Evolutionary conservation across 371 early-diverging fungal genomes (phyloP).

Genomic region (Mucor piriformis): DNA sequence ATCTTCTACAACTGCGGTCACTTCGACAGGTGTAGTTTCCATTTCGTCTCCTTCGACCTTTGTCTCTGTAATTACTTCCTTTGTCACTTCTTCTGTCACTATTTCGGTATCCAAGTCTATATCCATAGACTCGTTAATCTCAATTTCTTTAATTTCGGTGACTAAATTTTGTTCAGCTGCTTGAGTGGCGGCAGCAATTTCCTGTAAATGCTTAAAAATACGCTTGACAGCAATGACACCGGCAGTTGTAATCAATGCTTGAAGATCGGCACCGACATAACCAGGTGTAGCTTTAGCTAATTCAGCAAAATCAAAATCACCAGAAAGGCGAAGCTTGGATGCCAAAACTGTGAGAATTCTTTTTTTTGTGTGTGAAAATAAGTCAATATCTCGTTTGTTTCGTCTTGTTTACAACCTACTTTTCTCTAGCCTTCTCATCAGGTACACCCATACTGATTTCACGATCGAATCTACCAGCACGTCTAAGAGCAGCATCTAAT

Average conservation of each 20-base stretch:
- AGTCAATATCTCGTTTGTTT: not conserved
- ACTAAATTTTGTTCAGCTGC: not conserved
- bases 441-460: conserved; percentile 99
- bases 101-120: conserved; percentile 36
- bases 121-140: conserved; percentile 31
- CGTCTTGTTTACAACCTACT: conserved; percentile 46
- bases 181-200: conserved; percentile 16
- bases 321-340: conserved; percentile 83
- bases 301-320: conserved; percentile 85
- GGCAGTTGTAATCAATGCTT: conserved; percentile 96
- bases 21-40: not conserved
- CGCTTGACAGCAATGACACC: conserved; percentile 95
- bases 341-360: conserved; percentile 92
- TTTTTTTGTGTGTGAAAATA: conserved; percentile 53
- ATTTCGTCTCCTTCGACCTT: not conserved
- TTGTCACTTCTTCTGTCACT: conserved; percentile 1
- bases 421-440: conserved; percentile 91
- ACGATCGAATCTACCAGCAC: conserved; percentile 98
- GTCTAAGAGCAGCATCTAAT: conserved; percentile 94
- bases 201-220: conserved; percentile 78
- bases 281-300: conserved; percentile 97
- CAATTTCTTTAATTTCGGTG: conserved; percentile 6
- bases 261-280: conserved; percentile 99
- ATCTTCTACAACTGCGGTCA: conserved; percentile 2
- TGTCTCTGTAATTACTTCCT: not conserved